These are phyloP conservation scores for Fusarium beomiforme DNA, from an alignment of 2,329 filamentous ascomycete species.

Conservation along the genomic window DNA sequence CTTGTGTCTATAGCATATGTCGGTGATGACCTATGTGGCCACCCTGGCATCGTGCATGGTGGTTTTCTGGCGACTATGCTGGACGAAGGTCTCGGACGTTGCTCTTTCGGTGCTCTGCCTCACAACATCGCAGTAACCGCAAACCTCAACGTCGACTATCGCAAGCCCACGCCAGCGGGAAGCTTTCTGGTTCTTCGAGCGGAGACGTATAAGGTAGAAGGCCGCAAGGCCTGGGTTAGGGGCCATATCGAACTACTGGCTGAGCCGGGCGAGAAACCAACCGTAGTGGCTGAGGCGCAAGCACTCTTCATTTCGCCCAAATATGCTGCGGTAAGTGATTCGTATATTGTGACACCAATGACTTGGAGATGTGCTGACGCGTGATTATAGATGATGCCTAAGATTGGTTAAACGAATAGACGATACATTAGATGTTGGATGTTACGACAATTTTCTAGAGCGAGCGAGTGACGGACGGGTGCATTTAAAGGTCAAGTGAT, in stretches of 20 bases:
- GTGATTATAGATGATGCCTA: slow-evolving; percentile 47
- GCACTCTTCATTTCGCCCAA: slow-evolving; percentile 91
- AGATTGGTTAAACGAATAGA: slow-evolving; percentile 36
- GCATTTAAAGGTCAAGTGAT: slow-evolving; percentile 3
- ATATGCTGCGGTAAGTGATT: slow-evolving; percentile 74
- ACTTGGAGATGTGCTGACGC: slow-evolving; percentile 1
- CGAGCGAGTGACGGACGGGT: slow-evolving; percentile 25
- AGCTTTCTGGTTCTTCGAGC: slow-evolving; percentile 82
- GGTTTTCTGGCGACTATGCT: slow-evolving; percentile 91
- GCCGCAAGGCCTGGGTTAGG: slow-evolving; percentile 93
- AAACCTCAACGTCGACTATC: slow-evolving; percentile 84
- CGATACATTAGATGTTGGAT: no score
- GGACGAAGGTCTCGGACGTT: slow-evolving; percentile 88
- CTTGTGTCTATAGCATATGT: slow-evolving; percentile 80
- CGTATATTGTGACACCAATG: background rate
- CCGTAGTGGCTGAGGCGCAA: slow-evolving; percentile 81
- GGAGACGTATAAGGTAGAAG: slow-evolving; percentile 85
- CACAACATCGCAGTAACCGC: slow-evolving; percentile 89
- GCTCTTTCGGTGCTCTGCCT: slow-evolving; percentile 88
- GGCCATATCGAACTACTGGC: slow-evolving; percentile 85
- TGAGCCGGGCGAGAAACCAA: slow-evolving; percentile 66
- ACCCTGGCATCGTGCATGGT: slow-evolving; percentile 90
- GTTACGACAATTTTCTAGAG: slow-evolving; percentile 19
- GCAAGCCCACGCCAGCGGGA: slow-evolving; percentile 78
- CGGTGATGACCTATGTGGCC: slow-evolving; percentile 83